Percentiles rank a stretch among this genome's conserved stretches.
phyloP scores from a whole-genome alignment of 129 eudicot species.

The Lonicera japonica region DNA sequence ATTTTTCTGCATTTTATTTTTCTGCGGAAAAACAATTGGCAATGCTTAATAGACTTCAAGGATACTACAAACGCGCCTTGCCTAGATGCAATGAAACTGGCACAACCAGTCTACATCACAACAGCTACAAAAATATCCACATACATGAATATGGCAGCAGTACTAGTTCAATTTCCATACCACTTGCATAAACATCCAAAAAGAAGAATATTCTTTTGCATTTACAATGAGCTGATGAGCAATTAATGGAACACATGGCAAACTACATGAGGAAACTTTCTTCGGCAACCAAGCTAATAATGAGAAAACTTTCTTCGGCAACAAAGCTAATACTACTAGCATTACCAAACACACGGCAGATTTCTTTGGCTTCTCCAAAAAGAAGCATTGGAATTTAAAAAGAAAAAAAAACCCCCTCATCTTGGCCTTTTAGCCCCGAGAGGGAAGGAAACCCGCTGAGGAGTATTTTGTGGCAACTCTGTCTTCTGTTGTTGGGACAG shows the following conservation, averaged over 20 bases:
- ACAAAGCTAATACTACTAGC: background rate
- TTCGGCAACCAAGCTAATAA: background rate
- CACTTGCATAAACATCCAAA: background rate
- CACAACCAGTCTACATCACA: background rate
- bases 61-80: too few relatives aligned
- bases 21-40: too few relatives aligned
- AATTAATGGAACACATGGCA: too few relatives aligned
- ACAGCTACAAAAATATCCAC: too few relatives aligned
- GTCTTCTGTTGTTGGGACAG: constrained; percentile 45
- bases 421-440: constrained; percentile 64
- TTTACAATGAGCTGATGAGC: too few relatives aligned
- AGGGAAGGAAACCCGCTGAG: constrained; percentile 75
- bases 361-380: background rate
- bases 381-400: too few relatives aligned
- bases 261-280: too few relatives aligned
- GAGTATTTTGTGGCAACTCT: constrained; percentile 46
- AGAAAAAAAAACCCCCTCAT: too few relatives aligned
- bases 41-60: too few relatives aligned
- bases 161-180: background rate
- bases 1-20: too few relatives aligned
- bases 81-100: background rate
- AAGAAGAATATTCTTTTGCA: background rate
- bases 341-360: too few relatives aligned
- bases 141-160: background rate
- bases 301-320: background rate